Base-by-base conservation (phyloP, 2,329 filamentous ascomycete species). In the Seiridium cupressi region DNA sequence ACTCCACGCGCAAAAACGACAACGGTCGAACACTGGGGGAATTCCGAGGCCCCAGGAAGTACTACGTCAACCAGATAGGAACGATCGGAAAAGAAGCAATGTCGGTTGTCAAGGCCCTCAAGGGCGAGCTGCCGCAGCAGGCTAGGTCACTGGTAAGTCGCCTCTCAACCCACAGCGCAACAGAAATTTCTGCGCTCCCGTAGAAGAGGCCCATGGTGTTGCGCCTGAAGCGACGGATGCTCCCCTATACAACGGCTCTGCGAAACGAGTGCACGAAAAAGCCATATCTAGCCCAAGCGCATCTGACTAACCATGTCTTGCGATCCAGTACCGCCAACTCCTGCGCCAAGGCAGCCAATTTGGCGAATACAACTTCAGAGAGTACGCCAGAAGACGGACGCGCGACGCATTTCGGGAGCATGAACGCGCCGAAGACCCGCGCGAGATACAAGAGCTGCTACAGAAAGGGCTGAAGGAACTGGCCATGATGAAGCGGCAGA, bases 401-500 rank as follows among this genome's bases (percentile, higher is more conserved):
- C 86, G 85, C 74, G 95, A 98, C 80, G 89, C 92, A 4, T 99
- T 98, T 77, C 86, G 90, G 69, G 92, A 96, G 74, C 84, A 96
- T 76, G 84, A 86, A 75, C 73, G 77, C 59, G 89, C 92, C 69
- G 79, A 85, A 51, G 95, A 97, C 72, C 83, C 86, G 65, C 83
- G 92, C 64, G 82, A 84, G 77, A 83, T 96, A 74, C 93, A 98
- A 76, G 93, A 96, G 76, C 79, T 97, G 69, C 84, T 98, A 68
- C 92, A 97, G 76, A 90, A 91, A 71, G 95, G 93, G 0, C 73
- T 96, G 71, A 90, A 91, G 76, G 91, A 96, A 71, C 77, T 99
- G 68, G 91, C 96, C 75, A 83, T 91, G 73, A 78, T 99, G 82
- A 97, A 97, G 95, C 89, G 95, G 73, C 95, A 98, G 89, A 96